Evolutionary conservation across 192 early-diverging fungal species (phyloP), one percentile per base, ranked within the genome.

Genomic region (Linnemannia zychae): DNA sequence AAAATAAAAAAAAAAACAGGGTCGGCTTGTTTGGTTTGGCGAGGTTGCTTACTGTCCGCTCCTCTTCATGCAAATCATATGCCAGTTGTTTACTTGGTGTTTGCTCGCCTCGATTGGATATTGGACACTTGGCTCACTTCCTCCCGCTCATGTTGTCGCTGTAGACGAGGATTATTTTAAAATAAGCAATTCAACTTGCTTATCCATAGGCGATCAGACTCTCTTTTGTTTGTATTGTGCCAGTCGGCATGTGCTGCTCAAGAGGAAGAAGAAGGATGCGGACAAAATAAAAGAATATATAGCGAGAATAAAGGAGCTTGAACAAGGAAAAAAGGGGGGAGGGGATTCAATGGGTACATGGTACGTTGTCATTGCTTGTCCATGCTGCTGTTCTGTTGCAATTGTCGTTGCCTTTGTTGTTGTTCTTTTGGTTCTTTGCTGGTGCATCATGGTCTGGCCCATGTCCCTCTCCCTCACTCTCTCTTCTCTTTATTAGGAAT

Each of bases 1-100:
- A 68, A 18, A 5, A 9, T 44, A 3, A 44, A 3, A n/a, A n/a
- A n/a, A n/a, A n/a, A n/a, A n/a, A n/a, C n/a, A n/a, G n/a, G n/a
- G n/a, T n/a, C n/a, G n/a, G n/a, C n/a, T n/a, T n/a, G n/a, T n/a
- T n/a, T n/a, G n/a, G n/a, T n/a, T n/a, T n/a, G n/a, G n/a, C n/a
- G n/a, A n/a, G n/a, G n/a, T n/a, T n/a, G n/a, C n/a, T n/a, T n/a
- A n/a, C n/a, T n/a, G n/a, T n/a, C 3, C 50, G 1, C 50, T 52
- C 18, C 50, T 22, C 52, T 57, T 57, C 17, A 73, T 80, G 78
- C 72, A 74, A 80, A 80, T 80, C 78, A 80, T 80, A 80, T 80
- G 78, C 78, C 68, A 74, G 57, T 44, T 9, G 40, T 44, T 44
- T n/a, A n/a, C n/a, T n/a, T n/a, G n/a, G n/a, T n/a, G n/a, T n/a